A percentile compares a stretch with the other conserved stretches of the same genome.
These are phyloP conservation scores for Suillus tomentosus DNA, from an alignment of 768 basidiomycete genomes.

Conservation along the genomic window DNA sequence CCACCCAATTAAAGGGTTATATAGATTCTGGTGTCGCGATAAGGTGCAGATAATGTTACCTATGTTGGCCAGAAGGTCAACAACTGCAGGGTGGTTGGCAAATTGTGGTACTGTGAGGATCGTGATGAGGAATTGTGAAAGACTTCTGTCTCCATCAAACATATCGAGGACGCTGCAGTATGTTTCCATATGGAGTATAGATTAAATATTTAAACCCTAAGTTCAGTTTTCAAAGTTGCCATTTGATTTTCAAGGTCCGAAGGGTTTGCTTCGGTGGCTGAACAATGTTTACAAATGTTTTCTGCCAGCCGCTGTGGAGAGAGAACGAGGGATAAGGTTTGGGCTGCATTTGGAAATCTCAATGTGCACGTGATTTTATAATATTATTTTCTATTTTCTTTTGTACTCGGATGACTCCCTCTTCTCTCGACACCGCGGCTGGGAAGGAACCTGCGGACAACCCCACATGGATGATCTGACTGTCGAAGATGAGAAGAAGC, in stretches of 20 bases:
- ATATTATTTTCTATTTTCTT: not conserved
- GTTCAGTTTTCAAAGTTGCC: not conserved
- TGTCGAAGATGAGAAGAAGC: constrained; percentile 70
- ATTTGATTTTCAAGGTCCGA: not conserved
- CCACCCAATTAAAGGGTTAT: too few species aligned
- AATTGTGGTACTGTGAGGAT: not conserved
- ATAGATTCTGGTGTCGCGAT: too few species aligned
- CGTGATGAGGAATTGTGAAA: not conserved
- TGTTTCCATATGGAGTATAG: not conserved
- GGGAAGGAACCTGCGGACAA: not conserved
- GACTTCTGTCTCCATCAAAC: not conserved
- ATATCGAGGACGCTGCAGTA: not conserved
- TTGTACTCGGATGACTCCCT: too few species aligned
- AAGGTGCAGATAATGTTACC: too few species aligned
- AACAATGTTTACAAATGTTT: not conserved
- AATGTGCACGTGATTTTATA: not conserved
- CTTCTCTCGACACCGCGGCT: too few species aligned
- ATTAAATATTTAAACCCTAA: not conserved
- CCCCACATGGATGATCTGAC: constrained; percentile 34
- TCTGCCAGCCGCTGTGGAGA: not conserved
- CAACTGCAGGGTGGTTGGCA: not conserved
- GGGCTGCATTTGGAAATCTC: not conserved
- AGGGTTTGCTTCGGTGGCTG: not conserved
- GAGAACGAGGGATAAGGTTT: not conserved
- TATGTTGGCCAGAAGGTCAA: not conserved